phyloP scores from a whole-genome alignment of 257 asterid genomes.

The Solanum acaule region DNA sequence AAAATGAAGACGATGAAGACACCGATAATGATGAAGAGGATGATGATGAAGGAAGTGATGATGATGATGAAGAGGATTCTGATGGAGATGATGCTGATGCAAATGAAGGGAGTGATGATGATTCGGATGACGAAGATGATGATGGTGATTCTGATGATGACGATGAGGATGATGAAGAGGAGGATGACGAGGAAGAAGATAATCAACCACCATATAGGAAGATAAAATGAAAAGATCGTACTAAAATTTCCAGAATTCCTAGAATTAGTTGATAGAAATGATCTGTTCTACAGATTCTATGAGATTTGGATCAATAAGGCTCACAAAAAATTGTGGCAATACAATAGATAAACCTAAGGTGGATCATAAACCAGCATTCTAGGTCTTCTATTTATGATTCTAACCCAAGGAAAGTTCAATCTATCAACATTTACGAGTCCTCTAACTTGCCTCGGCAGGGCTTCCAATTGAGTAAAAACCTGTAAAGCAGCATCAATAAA shows the following conservation, averaged over 20 bases:
- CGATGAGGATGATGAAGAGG: background rate
- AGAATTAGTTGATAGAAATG: background rate
- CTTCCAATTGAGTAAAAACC: background rate
- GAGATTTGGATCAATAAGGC: background rate
- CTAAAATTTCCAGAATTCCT: background rate
- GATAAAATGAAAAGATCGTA: constrained; percentile 8
- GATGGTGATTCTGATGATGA: background rate
- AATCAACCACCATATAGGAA: constrained; percentile 6
- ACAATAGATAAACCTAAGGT: background rate
- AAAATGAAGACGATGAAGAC: background rate
- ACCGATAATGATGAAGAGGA: background rate
- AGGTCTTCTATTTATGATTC: background rate
- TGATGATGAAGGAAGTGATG: background rate
- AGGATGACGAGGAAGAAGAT: constrained; percentile 1
- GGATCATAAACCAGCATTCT: background rate
- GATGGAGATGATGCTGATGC: constrained; percentile 6
- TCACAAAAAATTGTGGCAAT: background rate
- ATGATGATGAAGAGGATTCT: background rate
- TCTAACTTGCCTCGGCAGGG: background rate
- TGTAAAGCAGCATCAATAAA: background rate
- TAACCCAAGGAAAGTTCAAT: background rate
- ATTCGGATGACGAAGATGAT: background rate
- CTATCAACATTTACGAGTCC: background rate
- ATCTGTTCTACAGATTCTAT: background rate
- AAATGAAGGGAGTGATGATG: constrained; percentile 7